These are phyloP conservation scores for Chamaenerion angustifolium DNA, from an alignment of 345 rosid species.

Conservation along the genomic window DNA sequence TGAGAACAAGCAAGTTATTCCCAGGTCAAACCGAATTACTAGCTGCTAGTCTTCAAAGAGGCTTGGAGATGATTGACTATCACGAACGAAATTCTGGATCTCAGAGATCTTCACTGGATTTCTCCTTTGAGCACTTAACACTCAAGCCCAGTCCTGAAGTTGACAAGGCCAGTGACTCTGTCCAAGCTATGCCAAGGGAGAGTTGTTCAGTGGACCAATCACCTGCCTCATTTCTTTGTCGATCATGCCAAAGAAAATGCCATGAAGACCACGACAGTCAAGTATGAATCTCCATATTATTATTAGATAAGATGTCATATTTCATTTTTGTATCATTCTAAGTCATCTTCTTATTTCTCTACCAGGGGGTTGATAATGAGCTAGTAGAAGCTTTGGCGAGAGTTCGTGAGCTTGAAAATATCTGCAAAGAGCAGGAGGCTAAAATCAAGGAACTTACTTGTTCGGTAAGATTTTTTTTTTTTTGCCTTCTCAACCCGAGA, in stretches of 20 bases:
- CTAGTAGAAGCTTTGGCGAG: constrained; percentile 22
- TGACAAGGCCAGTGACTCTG: constrained; percentile 23
- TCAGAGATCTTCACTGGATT: constrained; percentile 48
- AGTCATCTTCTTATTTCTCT: constrained; percentile 6
- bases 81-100: constrained; percentile 45
- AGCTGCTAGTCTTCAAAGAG: constrained; percentile 91
- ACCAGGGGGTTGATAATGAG: constrained; percentile 31
- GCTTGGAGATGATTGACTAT: constrained; percentile 68
- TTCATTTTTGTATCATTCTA: not conserved
- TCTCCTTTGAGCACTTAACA: constrained; percentile 68
- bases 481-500: not conserved
- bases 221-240: constrained; percentile 35
- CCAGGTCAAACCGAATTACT: constrained; percentile 62
- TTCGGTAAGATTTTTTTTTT: constrained; percentile 27
- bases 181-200: constrained; percentile 25
- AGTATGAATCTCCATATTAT: not conserved
- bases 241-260: constrained; percentile 45
- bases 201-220: constrained; percentile 18
- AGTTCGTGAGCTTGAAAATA: constrained; percentile 49
- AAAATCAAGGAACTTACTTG: constrained; percentile 55
- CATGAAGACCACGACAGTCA: constrained; percentile 5
- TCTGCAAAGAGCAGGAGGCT: constrained; percentile 65
- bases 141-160: constrained; percentile 50
- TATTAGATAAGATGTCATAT: no score
- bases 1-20: constrained; percentile 59